Base-by-base conservation (phyloP, 2,329 filamentous ascomycete genomes). In the Harringtonia aguacate region DNA sequence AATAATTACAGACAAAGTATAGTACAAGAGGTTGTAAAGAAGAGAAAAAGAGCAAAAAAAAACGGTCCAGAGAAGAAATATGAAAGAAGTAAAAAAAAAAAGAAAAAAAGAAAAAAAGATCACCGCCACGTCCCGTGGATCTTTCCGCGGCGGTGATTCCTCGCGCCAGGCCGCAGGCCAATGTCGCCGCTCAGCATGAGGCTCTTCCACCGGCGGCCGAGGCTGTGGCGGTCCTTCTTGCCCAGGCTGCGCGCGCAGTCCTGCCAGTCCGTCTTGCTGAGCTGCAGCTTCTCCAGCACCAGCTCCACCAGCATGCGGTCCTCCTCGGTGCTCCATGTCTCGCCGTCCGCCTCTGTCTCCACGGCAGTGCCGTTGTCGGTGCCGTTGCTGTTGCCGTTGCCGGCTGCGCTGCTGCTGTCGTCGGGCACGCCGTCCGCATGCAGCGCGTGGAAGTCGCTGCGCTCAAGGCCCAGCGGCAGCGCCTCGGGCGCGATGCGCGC, bases 271-370 rank as follows among this genome's bases (percentile, higher is more conserved):
- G 70, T 67, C 60, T 77, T 80, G 52, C 71, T 72, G 20, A 84
- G 66, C 60, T 73, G 74, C 44, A 83, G 66, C 63, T 82, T 82
- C 56, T 80, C 77, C 7, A 83, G 65, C 33, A 84, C 76, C 17
- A 83, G 67, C 60, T 82, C 77, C n/a, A 83, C 75, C 2, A 84
- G 65, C 46, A 80, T 66, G 46, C 76, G 68, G 57, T 83, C 79
- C 48, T 83, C 77, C 50, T 82, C 78, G 3, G 67, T 65, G 47
- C 69, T 78, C 79, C 79, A 83, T 33, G 62, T 61, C 46, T 67
- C 63, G 44, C 64, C 67, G 47, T 72, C 69, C 3, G 58, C 61
- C 41, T 69, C 69, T 24, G 61, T 53, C 28, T 69, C 65, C 15
- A 69, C 58, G 31, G 67, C 64, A 1, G 61, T 61, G 43, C 62